Percentiles rank a stretch among this genome's conserved stretches.
phyloP scores from a whole-genome alignment of 352 stramenopile genomes.

The Nothophytophthora sp. region DNA sequence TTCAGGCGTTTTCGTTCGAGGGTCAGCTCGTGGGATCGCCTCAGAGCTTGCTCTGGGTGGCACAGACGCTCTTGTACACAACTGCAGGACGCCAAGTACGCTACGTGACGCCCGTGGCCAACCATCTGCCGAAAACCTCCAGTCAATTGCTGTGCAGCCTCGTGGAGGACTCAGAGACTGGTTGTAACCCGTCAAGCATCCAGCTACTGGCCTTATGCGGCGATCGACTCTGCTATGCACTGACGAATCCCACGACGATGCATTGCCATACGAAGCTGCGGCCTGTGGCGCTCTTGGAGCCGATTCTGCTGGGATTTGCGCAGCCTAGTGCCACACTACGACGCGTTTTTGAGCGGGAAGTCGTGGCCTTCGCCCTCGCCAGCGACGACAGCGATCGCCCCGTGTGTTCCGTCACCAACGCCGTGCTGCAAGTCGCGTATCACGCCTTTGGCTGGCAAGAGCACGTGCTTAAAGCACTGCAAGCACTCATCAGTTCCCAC shows the following conservation, averaged over 20 bases:
- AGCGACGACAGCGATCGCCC: conserved; percentile 38
- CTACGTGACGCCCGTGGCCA: conserved; percentile 46
- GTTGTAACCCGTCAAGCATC: conserved; percentile 18
- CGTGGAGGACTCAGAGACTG: conserved; percentile 7
- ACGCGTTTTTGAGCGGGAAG: conserved; percentile 64
- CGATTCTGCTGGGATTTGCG: conserved; percentile 50
- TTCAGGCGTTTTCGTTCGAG: conserved; percentile 39
- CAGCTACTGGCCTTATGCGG: conserved; percentile 52
- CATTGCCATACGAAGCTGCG: conserved; percentile 40
- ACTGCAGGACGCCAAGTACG: conserved; percentile 50
- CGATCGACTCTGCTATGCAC: conserved; percentile 56
- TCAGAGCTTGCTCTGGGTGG: conserved; percentile 69
- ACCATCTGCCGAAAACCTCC: conserved; percentile 4
- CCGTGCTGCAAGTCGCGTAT: conserved; percentile 44
- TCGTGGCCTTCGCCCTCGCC: conserved; percentile 51
- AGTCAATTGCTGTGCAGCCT: conserved; percentile 30
- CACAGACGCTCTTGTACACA: conserved; percentile 61
- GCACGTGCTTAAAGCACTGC: conserved; percentile 45
- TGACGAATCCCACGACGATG: conserved; percentile 41
- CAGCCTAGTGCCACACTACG: conserved; percentile 33
- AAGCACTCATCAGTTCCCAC: conserved; percentile 30
- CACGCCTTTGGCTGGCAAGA: conserved; percentile 64
- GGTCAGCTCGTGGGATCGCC: conserved; percentile 35
- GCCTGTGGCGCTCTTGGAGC: conserved; percentile 52
- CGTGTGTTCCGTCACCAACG: conserved; percentile 47